Evolutionary conservation across 345 rosid genomes (phyloP), one percentile per base, ranked within the genome.

Genomic region (Sonneratia alba): DNA sequence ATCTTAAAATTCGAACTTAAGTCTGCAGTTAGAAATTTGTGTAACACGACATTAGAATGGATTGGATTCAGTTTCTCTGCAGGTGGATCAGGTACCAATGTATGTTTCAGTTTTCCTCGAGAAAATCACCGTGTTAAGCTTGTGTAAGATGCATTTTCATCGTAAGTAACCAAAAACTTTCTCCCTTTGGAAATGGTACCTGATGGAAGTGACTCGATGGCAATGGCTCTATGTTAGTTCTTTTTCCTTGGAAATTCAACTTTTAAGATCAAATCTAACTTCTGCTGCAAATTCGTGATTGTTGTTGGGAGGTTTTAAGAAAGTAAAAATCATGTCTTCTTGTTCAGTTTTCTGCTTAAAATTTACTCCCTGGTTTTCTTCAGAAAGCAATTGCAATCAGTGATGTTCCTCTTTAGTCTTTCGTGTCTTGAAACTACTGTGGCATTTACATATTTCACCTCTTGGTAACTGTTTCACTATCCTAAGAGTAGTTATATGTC

Each of bases 91-190:
- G 66, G 38, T 62, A 62, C 66, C 66, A 62, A 62, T 27, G 66
- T 62, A 13, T 62, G 66, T 62, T 9, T 62, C 34, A 32, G 66
- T 62, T 62, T 62, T 13, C 66, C 6, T 27, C 66, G 66, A 32
- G 66, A 62, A 62, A 59, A n/a, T 59, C 64, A 59, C 64, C 64
- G 7, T 59, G 64, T 59, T 59, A 66, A 10, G 69, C 69, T 36
- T 66, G 69, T 66, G 48, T 66, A 59, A 62, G 66, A 62, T 62
- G 32, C 66, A 62, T 67, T 47, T 47, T 67, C 70, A n/a, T 67
- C 7, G 51, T 27, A 38, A 47, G 53, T 68, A 68, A 6, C 36
- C 36, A 24, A 43, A n/a, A 11, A 12, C 36, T 68, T 68, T 68
- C 36, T 43, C 71, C 22, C 56, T 38, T 34, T 38, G 32, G 11